phyloP scores from a whole-genome alignment of 352 stramenopile genomes.

The Albugo laibachii region DNA sequence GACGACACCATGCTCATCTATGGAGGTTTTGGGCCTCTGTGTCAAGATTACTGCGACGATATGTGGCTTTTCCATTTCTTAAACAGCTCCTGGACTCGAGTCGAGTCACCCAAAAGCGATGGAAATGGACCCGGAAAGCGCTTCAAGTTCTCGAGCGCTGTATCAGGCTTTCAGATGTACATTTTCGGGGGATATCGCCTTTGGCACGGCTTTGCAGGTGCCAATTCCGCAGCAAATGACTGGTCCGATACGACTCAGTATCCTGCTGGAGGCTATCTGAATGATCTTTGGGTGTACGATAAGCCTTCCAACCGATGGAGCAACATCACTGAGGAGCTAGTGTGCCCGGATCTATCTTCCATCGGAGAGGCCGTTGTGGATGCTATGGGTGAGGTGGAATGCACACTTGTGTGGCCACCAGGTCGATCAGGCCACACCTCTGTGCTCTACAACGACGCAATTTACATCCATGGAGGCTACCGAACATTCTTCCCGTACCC shows the following conservation, averaged over 20 bases:
- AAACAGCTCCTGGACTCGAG: constrained; percentile 78
- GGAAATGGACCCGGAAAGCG: constrained; percentile 61
- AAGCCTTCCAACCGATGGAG: constrained; percentile 38
- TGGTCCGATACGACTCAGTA: constrained; percentile 60
- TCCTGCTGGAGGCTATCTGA: constrained; percentile 83
- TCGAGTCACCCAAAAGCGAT: constrained; percentile 49
- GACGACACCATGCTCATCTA: constrained; percentile 86
- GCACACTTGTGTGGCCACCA: constrained; percentile 74
- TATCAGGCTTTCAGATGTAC: constrained; percentile 31
- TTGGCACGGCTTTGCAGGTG: constrained; percentile 88
- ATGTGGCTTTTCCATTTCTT: constrained; percentile 89
- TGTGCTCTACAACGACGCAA: constrained; percentile 46
- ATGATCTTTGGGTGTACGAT: constrained; percentile 86
- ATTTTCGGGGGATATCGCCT: constrained; percentile 87
- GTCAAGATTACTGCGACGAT: constrained; percentile 92
- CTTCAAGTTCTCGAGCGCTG: constrained; percentile 84
- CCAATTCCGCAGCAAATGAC: constrained; percentile 77
- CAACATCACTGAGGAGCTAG: constrained; percentile 42
- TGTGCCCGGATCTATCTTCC: constrained; percentile 33
- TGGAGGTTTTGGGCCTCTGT: constrained; percentile 83
- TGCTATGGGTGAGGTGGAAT: constrained; percentile 27
- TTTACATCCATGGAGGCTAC: constrained; percentile 87
- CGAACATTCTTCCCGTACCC: constrained; percentile 91
- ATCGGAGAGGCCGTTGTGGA: constrained; percentile 31
- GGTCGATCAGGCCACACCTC: constrained; percentile 71